Evolutionary conservation across 192 early-diverging fungal genomes (phyloP), one percentile per base, ranked within the genome.

Genomic region (Linnemannia exigua): DNA sequence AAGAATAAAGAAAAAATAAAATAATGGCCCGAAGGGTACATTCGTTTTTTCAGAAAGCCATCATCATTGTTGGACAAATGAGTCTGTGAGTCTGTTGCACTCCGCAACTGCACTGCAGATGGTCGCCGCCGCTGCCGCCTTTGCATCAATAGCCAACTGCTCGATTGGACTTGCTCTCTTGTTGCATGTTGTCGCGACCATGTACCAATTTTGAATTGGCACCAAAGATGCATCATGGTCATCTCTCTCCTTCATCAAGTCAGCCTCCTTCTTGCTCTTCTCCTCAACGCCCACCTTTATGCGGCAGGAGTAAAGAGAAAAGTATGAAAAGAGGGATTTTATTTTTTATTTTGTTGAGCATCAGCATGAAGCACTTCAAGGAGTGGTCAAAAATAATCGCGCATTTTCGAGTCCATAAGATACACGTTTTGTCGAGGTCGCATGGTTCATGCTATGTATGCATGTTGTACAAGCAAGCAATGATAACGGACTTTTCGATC

Each of bases 361-460:
- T 12, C 31, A 11, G 25, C 28, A 15, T 31, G 25, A 25, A 31
- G 28, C 58, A 63, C 3, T 3, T 63, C 58, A 63, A 31, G 58
- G 28, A 63, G n/a, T 63, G 58, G 58, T 63, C 58, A 63, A 63
- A 15, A 63, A 63, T 63, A 63, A 63, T 63, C 58, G 28, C 58
- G 58, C 58, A 63, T 63, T 63, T 63, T 63, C 58, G 58, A 28
- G n/a, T 28, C 12, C 58, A 31, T 11, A 31, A 63, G 58, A 63
- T 63, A 33, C 58, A 63, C 58, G 58, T 63, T 44, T 44, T 63
- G 28, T 31, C 25, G 14, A 11, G 58, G 14, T 33, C 12, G 58
- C 58, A 63, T 63, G 12, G 52, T 19, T 58, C n/a, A 25, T 63
- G 15, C 31, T 33, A 31, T 61, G 58, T 31, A 25, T 63, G 58